Conservation (phyloP, 2,329 filamentous ascomycete genomes). For the Aspergillus sp. region DNA sequence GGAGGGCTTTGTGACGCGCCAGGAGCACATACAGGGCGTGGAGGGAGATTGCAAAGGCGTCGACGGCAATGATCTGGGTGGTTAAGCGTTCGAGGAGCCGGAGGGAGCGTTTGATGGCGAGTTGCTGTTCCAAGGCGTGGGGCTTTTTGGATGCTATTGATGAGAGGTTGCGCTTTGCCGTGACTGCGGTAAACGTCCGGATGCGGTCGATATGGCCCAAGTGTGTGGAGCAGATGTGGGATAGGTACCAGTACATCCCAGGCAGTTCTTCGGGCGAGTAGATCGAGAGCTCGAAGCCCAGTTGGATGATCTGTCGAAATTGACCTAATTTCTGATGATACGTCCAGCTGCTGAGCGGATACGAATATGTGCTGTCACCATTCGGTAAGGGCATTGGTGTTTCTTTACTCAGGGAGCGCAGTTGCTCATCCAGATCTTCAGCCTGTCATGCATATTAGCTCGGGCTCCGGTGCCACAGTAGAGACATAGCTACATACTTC, state of each 20-base stretch:
- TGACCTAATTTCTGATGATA: slow-evolving; percentile 84
- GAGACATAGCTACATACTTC: slow-evolving; percentile 46
- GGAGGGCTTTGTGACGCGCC: slow-evolving; percentile 45
- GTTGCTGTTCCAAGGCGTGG: slow-evolving; percentile 18
- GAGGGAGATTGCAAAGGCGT: slow-evolving; percentile 45
- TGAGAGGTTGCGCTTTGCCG: slow-evolving; percentile 19
- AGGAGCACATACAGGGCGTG: slow-evolving; percentile 59
- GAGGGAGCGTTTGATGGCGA: slow-evolving; percentile 31
- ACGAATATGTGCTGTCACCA: slow-evolving; percentile 54
- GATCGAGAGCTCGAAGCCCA: slow-evolving; percentile 88
- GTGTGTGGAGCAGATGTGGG: slow-evolving; percentile 61
- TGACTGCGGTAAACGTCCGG: slow-evolving; percentile 51
- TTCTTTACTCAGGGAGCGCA: slow-evolving; percentile 56
- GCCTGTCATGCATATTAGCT: slow-evolving; percentile 22
- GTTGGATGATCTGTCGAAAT: slow-evolving; percentile 78
- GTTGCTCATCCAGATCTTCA: slow-evolving; percentile 63
- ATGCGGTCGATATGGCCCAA: slow-evolving; percentile 65
- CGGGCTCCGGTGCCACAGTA: too few relatives aligned
- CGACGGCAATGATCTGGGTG: slow-evolving; percentile 57
- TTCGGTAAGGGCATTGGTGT: slow-evolving; percentile 47
- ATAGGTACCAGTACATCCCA: slow-evolving; percentile 86
- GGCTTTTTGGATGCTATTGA: slow-evolving; percentile 9
- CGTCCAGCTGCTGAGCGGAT: slow-evolving; percentile 77
- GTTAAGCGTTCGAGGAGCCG: slow-evolving; percentile 53
- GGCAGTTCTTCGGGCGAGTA: slow-evolving; percentile 79